Evolutionary conservation across 164 flowering plant species (phyloP), one percentile per base, ranked within the genome.

Genomic region (Macadamia tetraphylla): DNA sequence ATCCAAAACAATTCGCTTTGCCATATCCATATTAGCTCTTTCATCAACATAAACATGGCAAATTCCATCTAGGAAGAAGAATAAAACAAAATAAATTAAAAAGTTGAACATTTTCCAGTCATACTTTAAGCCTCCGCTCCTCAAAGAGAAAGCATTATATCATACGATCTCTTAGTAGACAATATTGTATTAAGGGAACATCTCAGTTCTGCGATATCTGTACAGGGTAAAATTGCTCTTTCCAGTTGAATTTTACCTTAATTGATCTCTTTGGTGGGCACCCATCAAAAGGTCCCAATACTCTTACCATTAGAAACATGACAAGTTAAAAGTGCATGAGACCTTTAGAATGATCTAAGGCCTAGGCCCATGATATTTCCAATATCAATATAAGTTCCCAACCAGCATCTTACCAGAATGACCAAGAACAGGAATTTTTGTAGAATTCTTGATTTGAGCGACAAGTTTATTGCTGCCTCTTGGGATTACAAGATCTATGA

Each of bases 401-500:
- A 14, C 51, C 52, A 44, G 8, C 56, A 64, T 62, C 80, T 79
- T 81, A 95, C 99, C 99, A 62, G 99, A 88, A 84, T 95, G 99
- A 58, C 99, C 99, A 52, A 95, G 88, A 77, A 95, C 98, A 65
- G 99, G 98, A 78, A 95, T 95, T 85, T 91, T 95, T 29, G 98
- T 95, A 51, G 91, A 83, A 57, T 77, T 83, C 80, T 91, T 92
- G 52, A 95, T 91, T 76, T 95, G 93, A 74, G 94, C 79, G 75
- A 95, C 99, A 71, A 92, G 96, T 77, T 84, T 89, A 72, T 95
- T 95, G 84, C 98, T 95, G 74, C 99, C 99, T 78, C 99, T 91
- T 67, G 99, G 99, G 73, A 95, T 92, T 68, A 95, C 99, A 44
- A 95, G 96, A 84, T 95, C 99, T 70, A 95, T 92, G 18, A 95